Evolutionary conservation across 306 rosid genomes (phyloP).

Genomic region (Erythrophleum fordii): DNA sequence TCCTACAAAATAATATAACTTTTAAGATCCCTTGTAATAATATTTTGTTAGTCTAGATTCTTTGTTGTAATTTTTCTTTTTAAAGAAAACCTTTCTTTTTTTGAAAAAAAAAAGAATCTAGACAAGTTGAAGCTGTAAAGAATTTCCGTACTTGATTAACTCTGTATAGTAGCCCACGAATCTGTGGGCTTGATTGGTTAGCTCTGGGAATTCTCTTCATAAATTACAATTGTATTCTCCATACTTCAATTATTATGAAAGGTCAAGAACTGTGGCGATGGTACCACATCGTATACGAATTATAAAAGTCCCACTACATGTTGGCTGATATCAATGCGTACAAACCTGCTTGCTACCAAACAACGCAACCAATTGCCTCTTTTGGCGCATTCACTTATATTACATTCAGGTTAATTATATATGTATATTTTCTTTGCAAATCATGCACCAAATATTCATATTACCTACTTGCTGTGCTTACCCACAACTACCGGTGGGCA

Average conservation of each 20-base stretch:
- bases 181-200: background rate
- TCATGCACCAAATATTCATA: background rate
- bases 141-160: background rate
- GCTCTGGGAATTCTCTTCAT: background rate
- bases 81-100: too few species aligned
- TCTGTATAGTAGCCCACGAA: background rate
- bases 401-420: background rate
- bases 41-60: too few species aligned
- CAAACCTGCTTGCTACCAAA: slow-evolving; percentile 26
- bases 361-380: slow-evolving; percentile 34
- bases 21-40: too few species aligned
- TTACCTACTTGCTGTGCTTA: background rate
- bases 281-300: too few species aligned
- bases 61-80: too few species aligned
- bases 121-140: background rate
- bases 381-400: slow-evolving; percentile 37
- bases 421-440: too few species aligned
- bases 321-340: slow-evolving; percentile 16
- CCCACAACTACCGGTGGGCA: background rate
- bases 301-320: too few species aligned
- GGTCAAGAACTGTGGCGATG: background rate
- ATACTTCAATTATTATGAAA: background rate
- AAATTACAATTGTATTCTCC: background rate
- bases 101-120: background rate
- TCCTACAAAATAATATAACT: too few species aligned